Evolutionary conservation across 2,329 filamentous ascomycete genomes (phyloP), one percentile per base, ranked within the genome.

Genomic region (Chaetothyriales sp.): DNA sequence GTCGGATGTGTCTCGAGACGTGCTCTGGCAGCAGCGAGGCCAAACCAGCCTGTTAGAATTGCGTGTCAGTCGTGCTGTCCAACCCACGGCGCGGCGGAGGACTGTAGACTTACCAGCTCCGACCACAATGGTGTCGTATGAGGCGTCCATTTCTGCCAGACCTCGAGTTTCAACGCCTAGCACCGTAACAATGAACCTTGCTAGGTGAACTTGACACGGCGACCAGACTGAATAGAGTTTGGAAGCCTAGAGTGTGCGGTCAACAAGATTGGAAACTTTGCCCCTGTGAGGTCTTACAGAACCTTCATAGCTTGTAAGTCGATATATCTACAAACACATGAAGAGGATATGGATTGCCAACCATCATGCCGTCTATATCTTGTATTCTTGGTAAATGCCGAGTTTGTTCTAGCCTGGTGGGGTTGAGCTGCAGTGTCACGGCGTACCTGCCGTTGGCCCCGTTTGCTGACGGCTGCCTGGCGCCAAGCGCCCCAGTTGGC

Each of bases 21-120:
- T 19, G 77, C 77, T 65, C 82, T 82, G 47, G 82, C 77, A 18
- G 76, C 73, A 1, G 72, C 75, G 29, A 86, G 69, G 19, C 82
- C 83, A 61, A 70, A 73, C 69, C 69, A 73, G 52, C 76, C 75
- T 69, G 55, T 18, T 46, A n/a, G 18, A 50, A 49, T 28, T n/a
- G 22, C 47, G 43, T 40, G 46, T 47, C 45, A 47, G n/a, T 45
- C 29, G 44, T 50, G 33, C 18, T 18, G 25, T 40, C 29, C 22
- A 40, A 45, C 18, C 9, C 44, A 43, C 44, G 29, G 18, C 40
- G 28, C 7, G 44, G 18, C 19, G n/a, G 43, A 46, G 33, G 8
- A 33, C 13, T 33, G 40, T 40, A 20, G 40, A 64, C 72, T 65
- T 66, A 79, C 78, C 78, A 33, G 77, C 76, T 29, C 68, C 68